phyloP scores from a whole-genome alignment of 106 monocot species.

The Dendrobium chrysotoxum region DNA sequence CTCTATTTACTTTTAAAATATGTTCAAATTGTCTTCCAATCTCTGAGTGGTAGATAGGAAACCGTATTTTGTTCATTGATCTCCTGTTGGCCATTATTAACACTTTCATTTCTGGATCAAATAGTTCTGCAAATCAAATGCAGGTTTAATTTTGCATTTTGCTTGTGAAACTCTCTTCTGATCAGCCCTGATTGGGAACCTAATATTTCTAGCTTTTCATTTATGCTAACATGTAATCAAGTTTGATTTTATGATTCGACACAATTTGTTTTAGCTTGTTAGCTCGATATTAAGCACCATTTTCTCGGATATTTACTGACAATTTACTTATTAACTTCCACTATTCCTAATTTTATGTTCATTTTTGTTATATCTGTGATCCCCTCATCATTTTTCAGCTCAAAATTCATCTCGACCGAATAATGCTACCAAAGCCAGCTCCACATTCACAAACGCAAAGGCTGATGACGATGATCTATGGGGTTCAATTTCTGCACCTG shows the following conservation, averaged over 20 bases:
- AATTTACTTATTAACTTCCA: not conserved
- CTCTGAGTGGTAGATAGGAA: not conserved
- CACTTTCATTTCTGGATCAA: not conserved
- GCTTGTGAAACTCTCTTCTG: not conserved
- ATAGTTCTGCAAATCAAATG: not conserved
- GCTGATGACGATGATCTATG: slow-evolving; percentile 64
- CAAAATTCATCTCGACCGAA: slow-evolving; percentile 25
- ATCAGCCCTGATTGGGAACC: not conserved
- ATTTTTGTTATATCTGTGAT: not conserved
- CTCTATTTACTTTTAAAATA: not conserved
- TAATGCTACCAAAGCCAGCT: not conserved
- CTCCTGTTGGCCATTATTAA: not conserved
- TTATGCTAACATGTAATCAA: too few relatives aligned
- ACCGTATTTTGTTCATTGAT: not conserved
- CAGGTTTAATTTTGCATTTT: not conserved
- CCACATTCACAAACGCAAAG: slow-evolving; percentile 21
- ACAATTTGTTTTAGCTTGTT: not conserved
- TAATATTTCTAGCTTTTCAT: too few relatives aligned
- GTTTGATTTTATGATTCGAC: not conserved
- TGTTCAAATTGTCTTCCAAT: not conserved
- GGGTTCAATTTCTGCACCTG: slow-evolving; percentile 49
- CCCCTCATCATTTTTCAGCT: slow-evolving; percentile 11
- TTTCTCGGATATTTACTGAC: not conserved
- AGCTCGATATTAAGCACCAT: not conserved
- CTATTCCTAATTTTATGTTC: not conserved